Evolutionary conservation across 495 filamentous ascomycete species (phyloP).

Genomic region (Lophium mytilinum): DNA sequence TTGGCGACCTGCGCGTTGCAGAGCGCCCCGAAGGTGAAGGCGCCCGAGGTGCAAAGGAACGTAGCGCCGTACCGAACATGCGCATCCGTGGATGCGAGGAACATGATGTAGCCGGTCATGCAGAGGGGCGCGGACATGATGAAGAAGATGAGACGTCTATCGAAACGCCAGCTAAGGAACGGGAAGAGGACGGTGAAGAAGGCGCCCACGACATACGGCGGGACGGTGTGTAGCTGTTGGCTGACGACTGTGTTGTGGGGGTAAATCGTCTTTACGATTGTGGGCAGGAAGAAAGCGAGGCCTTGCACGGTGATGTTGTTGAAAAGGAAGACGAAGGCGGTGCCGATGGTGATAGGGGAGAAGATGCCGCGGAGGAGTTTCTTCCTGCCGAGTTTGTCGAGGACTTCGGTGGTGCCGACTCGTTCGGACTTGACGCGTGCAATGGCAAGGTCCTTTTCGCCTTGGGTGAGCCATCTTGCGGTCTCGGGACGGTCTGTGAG

Average conservation of each 20-base stretch:
- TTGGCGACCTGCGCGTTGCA: slow-evolving; percentile 58
- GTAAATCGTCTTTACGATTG: slow-evolving; percentile 60
- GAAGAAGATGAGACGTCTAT: slow-evolving; percentile 44
- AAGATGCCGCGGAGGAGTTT: slow-evolving; percentile 45
- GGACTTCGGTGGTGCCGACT: slow-evolving; percentile 54
- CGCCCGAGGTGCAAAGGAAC: slow-evolving; percentile 57
- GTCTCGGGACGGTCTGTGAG: slow-evolving; percentile 26
- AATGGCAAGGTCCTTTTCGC: slow-evolving; percentile 31
- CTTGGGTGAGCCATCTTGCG: slow-evolving; percentile 25
- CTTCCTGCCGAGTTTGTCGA: slow-evolving; percentile 40
- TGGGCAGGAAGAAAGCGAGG: slow-evolving; percentile 63
- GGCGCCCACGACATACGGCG: slow-evolving; percentile 61
- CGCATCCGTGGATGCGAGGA: slow-evolving; percentile 48
- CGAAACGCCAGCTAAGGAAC: slow-evolving; percentile 50
- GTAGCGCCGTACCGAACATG: slow-evolving; percentile 60
- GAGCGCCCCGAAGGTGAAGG: slow-evolving; percentile 51
- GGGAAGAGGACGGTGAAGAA: slow-evolving; percentile 59
- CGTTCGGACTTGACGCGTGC: slow-evolving; percentile 52
- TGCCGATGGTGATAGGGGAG: slow-evolving; percentile 41
- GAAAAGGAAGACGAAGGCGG: slow-evolving; percentile 44
- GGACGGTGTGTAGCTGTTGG: slow-evolving; percentile 64
- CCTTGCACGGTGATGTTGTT: slow-evolving; percentile 50
- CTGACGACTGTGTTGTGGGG: slow-evolving; percentile 45
- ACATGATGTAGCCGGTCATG: slow-evolving; percentile 66
- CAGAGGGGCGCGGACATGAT: slow-evolving; percentile 44